phyloP scores from a whole-genome alignment of 106 monocot genomes.

The Dendrobium nobile region DNA sequence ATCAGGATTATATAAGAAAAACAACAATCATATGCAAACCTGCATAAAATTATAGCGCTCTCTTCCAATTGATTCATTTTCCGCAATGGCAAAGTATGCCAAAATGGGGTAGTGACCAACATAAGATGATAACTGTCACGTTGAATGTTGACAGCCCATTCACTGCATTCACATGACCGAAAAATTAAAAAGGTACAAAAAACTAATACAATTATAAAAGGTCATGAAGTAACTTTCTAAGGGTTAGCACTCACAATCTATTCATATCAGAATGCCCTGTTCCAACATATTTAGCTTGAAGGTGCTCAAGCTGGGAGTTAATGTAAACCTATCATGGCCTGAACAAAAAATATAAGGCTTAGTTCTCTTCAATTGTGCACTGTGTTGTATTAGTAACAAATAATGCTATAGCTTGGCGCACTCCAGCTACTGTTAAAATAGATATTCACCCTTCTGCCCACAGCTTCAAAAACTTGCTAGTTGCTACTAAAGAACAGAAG shows the following conservation, averaged over 20 bases:
- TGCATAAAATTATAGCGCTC: constrained; percentile 94
- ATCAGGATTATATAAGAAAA: not conserved
- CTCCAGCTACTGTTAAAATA: not conserved
- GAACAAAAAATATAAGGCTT: constrained; percentile 2
- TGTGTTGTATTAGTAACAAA: not conserved
- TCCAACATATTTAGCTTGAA: constrained; percentile 91
- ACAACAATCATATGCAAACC: constrained; percentile 11
- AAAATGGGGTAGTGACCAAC: constrained; percentile 69
- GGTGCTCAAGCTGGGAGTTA: constrained; percentile 90
- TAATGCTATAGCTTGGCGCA: not conserved
- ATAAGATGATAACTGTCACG: constrained; percentile 52
- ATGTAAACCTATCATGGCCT: constrained; percentile 82
- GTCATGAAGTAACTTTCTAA: not conserved
- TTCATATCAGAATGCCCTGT: constrained; percentile 72
- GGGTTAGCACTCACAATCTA: constrained; percentile 50
- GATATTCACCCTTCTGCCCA: not conserved
- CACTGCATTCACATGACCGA: constrained; percentile 10
- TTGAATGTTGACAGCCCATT: not conserved
- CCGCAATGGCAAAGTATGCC: constrained; percentile 72
- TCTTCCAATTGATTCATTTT: constrained; percentile 89
- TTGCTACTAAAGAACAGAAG: not conserved
- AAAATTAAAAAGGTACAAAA: not conserved
- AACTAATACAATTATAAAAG: not conserved
- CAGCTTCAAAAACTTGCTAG: not conserved
- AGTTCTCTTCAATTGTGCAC: not conserved